Percentiles rank a stretch among this genome's conserved stretches.
phyloP scores from a whole-genome alignment of 2,329 filamentous ascomycete genomes.

The Pseudogymnoascus sp. region DNA sequence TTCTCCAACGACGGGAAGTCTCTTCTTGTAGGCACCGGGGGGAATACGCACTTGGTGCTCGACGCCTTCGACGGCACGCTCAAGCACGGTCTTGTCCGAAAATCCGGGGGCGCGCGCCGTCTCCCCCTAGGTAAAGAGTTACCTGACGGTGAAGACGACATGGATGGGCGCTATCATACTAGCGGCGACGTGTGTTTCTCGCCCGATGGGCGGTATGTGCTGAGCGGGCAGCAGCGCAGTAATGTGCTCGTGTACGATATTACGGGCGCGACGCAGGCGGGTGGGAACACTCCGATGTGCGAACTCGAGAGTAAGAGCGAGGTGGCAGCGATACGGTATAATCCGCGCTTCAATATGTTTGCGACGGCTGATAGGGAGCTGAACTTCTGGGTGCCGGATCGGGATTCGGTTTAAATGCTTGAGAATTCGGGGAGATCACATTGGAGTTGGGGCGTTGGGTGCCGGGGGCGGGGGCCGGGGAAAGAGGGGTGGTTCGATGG shows the following conservation, averaged over 20 bases:
- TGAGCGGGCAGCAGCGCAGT: conserved; percentile 63
- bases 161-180: conserved; percentile 25
- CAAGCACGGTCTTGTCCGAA: conserved; percentile 61
- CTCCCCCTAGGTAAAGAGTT: conserved; percentile 44
- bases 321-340: conserved; percentile 72
- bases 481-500: neutral
- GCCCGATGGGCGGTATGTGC: conserved; percentile 78
- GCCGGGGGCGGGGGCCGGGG: no score
- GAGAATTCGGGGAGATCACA: neutral
- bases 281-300: conserved; percentile 48
- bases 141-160: conserved; percentile 17
- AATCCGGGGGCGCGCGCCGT: conserved; percentile 43
- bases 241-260: conserved; percentile 85
- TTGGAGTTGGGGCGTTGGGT: neutral
- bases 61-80: conserved; percentile 82
- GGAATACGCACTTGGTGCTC: conserved; percentile 79
- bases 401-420: conserved; percentile 24
- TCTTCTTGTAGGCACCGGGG: conserved; percentile 74
- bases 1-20: conserved; percentile 94
- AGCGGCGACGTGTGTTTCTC: conserved; percentile 80
- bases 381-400: conserved; percentile 69
- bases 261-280: neutral
- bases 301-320: conserved; percentile 58
- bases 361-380: conserved; percentile 82
- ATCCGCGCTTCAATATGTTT: conserved; percentile 85